Base-by-base conservation (phyloP, 1,284 basidiomycete genomes). In the Athelia sp. region DNA sequence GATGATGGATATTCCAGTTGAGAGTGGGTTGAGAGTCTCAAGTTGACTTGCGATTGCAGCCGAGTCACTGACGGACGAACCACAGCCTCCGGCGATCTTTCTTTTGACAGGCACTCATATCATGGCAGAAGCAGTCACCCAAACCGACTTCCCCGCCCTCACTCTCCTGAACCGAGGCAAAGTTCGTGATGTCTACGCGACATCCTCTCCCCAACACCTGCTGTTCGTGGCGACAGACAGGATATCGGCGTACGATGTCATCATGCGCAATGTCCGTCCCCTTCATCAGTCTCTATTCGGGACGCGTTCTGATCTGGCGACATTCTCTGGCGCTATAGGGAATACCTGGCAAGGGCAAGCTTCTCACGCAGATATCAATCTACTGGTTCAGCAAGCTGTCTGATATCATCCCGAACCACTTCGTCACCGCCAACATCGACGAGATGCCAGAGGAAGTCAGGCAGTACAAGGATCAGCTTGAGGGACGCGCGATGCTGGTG, bases 161-260 rank as follows among this genome's bases (percentile, higher is more conserved):
- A 71, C 65, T 46, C 74, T 96, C 2, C 55, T 97, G 31, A 91
- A 90, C 4, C 82, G 79, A 65, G 94, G 94, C 52, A 98, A 98
- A 77, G 94, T 98, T 26, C 82, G 94, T 52, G 93, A 98, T 68
- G 86, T 97, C 60, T 98, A 97, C 68, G 70, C 77, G 43, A 84
- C 79, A 11, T 80, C 90, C 55, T 72, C 81, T 55, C 69, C 78
- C 54, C 70, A 87, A 50, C 78, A 82, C 56, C 79, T 98, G 23
- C 79, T 99, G 50, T 98, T 99, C 67, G 88, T 99, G 48, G 94
- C 96, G 4, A 90, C 92, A 14, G 97, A 99, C 71, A 79, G 97
- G 54, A 97, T 98, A 64, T 96, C 92, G 18, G 95, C 96, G 0
- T 99, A 93, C 71, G 96, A 99, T 75, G 90, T 98, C 54, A 87